Conservation (phyloP, 2,329 filamentous ascomycete genomes). For the Aspergillus proliferans region DNA sequence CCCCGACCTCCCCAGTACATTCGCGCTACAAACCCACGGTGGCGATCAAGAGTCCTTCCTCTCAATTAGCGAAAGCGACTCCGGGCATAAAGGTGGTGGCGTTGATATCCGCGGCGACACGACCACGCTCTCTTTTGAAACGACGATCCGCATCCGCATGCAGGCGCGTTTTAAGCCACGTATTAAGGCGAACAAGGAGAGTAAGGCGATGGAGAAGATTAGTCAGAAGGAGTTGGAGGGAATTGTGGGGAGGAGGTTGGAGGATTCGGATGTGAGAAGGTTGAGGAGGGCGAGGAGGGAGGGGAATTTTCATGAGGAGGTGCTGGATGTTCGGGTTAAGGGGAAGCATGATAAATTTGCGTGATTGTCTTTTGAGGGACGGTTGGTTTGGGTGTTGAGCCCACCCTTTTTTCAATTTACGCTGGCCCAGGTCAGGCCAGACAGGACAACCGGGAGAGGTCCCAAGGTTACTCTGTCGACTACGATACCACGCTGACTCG, state of each 20-base stretch:
- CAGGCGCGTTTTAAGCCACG: slow-evolving; percentile 89
- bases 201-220: slow-evolving; percentile 78
- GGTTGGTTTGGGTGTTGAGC: not conserved
- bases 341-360: slow-evolving; percentile 83
- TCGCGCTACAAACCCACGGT: slow-evolving; percentile 62
- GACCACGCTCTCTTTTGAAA: slow-evolving; percentile 59
- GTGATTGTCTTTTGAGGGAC: slow-evolving; percentile 16
- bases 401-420: slow-evolving; percentile 3
- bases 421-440: not conserved
- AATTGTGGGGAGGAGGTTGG: slow-evolving; percentile 65
- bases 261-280: slow-evolving; percentile 78
- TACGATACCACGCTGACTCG: too few relatives aligned
- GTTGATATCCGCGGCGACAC: slow-evolving; percentile 73
- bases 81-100: slow-evolving; percentile 35
- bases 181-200: slow-evolving; percentile 71
- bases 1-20: slow-evolving; percentile 61
- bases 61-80: slow-evolving; percentile 48
- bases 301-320: slow-evolving; percentile 80
- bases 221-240: slow-evolving; percentile 78
- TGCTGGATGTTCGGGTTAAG: slow-evolving; percentile 84
- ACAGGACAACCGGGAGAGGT: not conserved
- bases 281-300: slow-evolving; percentile 78
- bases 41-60: slow-evolving; percentile 63
- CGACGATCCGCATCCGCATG: slow-evolving; percentile 78
- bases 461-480: too few relatives aligned